A percentile compares a stretch with the other conserved stretches of the same genome.
Evolutionary conservation across 2,329 filamentous ascomycete genomes (phyloP).

Genomic region (Dryadomyces quercus-mongolicae): DNA sequence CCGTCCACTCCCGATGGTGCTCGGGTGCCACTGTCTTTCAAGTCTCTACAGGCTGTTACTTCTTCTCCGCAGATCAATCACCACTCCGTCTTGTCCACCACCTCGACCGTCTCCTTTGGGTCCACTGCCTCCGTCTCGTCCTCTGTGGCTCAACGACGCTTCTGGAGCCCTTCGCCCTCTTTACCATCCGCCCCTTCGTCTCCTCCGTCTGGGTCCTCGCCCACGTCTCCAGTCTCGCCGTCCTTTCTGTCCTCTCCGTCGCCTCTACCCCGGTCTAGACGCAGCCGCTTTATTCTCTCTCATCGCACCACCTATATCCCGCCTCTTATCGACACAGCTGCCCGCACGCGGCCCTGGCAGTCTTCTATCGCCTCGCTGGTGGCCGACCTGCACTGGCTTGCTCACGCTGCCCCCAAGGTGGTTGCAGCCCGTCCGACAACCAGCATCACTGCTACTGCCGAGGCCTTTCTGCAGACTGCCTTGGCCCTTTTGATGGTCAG

Average conservation of each 20-base stretch:
- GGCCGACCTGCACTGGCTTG: slow-evolving; percentile 6
- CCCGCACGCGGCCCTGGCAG: slow-evolving; percentile 15
- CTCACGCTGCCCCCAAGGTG: no score
- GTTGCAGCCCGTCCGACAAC: background rate
- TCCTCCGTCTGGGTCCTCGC: background rate
- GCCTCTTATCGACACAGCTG: slow-evolving; percentile 22
- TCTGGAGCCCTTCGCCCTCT: slow-evolving; percentile 9
- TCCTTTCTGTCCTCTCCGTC: no score
- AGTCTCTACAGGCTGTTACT: no score
- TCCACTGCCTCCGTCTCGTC: slow-evolving; percentile 1
- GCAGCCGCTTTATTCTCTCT: background rate
- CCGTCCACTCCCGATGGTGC: background rate
- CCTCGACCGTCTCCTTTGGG: background rate
- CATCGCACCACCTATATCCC: slow-evolving; percentile 20
- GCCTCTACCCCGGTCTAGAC: background rate
- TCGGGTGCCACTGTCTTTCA: background rate
- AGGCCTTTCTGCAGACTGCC: slow-evolving; percentile 4
- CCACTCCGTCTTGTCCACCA: background rate
- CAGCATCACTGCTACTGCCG: background rate
- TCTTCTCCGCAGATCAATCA: background rate
- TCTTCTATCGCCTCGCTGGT: background rate
- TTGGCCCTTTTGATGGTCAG: slow-evolving; percentile 11
- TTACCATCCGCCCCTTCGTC: slow-evolving; percentile 1
- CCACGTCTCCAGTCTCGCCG: background rate
- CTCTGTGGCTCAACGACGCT: slow-evolving; percentile 6